Evolutionary conservation across 2,329 filamentous ascomycete genomes (phyloP), one percentile per base, ranked within the genome.

Genomic region (Aureobasidium subglaciale): DNA sequence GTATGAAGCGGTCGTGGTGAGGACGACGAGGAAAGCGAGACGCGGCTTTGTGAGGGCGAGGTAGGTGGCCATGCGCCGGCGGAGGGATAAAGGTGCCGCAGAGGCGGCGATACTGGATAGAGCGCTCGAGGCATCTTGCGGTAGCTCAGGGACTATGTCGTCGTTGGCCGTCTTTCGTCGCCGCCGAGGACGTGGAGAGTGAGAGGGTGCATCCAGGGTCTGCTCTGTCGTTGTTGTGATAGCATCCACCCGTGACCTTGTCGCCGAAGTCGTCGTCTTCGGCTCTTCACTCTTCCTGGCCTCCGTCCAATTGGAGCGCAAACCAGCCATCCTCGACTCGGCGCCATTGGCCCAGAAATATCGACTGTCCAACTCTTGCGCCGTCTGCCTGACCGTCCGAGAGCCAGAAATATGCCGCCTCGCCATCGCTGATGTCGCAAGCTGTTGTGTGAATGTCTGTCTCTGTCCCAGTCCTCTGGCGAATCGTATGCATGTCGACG

Each of bases 21-120:
- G 84, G 29, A 96, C 87, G 59, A 99, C 87, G 43, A 99, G 84
- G 63, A 95, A 87, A 7, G 90, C 92, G 46, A 99, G 83, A 53
- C 92, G 90, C 3, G 93, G 93, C 70, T 99, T 99, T n/a, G 91
- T 87, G 62, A 99, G 84, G 24, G 93, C 88, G 60, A 99, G 85
- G 64, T 90, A 90, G 27, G 89, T 85, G 20, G 90, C 88, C 60
- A 93, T 68, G 55, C 83, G 79, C 56, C 90, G 88, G 59, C 78
- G 78, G 40, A 84, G 62, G 20, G 82, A 83, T 49, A 76, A 70
- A 29, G 75, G 71, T 10, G 82, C 81, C 55, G 83, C 77, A 20
- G 74, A 69, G 11, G 79, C 77, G 6, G 82, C 83, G 53, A 81
- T 69, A 40, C 73, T 75, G 6, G 82, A 81, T 37, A 86, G 70